Percentiles rank a stretch among this genome's conserved stretches.
Evolutionary conservation across 495 filamentous ascomycete genomes (phyloP).

Genomic region (Jackrogersella multiformis): DNA sequence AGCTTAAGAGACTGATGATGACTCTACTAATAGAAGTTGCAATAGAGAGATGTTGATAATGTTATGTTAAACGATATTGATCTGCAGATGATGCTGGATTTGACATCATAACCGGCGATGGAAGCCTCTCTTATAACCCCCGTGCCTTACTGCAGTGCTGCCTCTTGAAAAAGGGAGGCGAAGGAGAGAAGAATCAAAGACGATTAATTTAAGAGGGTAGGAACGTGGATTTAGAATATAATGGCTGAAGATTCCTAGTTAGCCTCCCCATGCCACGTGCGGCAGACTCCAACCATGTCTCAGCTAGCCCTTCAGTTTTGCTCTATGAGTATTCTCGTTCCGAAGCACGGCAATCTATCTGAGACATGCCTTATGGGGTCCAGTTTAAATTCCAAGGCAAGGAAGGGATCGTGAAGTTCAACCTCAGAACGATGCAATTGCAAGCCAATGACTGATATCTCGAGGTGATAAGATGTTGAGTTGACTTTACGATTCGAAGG

Average conservation of each 20-base stretch:
- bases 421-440: not conserved
- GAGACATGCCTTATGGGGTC: slow-evolving; percentile 19
- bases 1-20: not conserved
- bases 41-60: not conserved
- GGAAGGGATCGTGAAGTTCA: not conserved
- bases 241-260: slow-evolving; percentile 39
- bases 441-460: not conserved
- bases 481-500: not conserved
- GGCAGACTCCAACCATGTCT: slow-evolving; percentile 17
- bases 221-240: slow-evolving; percentile 20
- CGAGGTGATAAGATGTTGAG: not conserved
- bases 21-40: not conserved
- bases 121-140: slow-evolving; percentile 17
- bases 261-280: slow-evolving; percentile 20
- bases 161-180: slow-evolving; percentile 20
- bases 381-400: slow-evolving; percentile 16
- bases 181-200: slow-evolving; percentile 18
- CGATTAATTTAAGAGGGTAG: slow-evolving; percentile 8
- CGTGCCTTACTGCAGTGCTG: not conserved
- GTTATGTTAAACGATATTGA: slow-evolving; percentile 9
- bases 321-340: slow-evolving; percentile 11
- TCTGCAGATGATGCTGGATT: not conserved
- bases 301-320: slow-evolving; percentile 14
- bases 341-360: slow-evolving; percentile 16
- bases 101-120: not conserved